Percentiles rank a stretch among this genome's conserved stretches.
phyloP scores from a whole-genome alignment of 2,329 filamentous ascomycete genomes.

The Coleophoma eucalyptorum region DNA sequence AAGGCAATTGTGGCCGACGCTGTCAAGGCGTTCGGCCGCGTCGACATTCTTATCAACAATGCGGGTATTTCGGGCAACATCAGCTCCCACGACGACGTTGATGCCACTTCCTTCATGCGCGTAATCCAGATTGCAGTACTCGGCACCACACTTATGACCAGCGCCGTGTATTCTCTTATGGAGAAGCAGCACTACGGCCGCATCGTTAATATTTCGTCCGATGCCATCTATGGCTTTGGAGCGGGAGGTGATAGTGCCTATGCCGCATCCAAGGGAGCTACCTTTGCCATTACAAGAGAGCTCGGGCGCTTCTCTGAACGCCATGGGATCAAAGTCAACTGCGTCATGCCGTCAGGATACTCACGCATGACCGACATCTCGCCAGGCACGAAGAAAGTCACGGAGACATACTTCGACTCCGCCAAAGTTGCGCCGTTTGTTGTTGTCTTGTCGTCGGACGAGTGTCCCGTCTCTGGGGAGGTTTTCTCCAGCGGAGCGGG shows the following conservation, averaged over 20 bases:
- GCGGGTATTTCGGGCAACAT: background rate
- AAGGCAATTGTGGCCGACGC: conserved; percentile 7
- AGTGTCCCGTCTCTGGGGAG: background rate
- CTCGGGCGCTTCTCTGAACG: background rate
- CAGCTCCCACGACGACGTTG: conserved; percentile 5
- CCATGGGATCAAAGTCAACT: background rate
- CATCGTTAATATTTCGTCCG: conserved; percentile 10
- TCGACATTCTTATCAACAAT: background rate
- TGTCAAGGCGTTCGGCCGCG: conserved; percentile 7
- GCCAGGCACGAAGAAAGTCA: background rate
- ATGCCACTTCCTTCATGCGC: conserved; percentile 8
- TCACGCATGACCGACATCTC: background rate
- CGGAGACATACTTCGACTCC: background rate
- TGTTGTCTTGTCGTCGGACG: background rate
- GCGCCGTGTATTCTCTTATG: conserved; percentile 15
- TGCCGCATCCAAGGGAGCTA: background rate
- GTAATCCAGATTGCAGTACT: background rate
- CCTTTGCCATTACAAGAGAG: background rate
- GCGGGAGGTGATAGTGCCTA: conserved; percentile 5
- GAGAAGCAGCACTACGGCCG: conserved; percentile 6
- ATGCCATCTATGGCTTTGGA: conserved; percentile 14
- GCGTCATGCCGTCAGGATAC: background rate
- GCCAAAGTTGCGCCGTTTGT: conserved; percentile 4
- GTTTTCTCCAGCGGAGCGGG: background rate
- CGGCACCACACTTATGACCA: conserved; percentile 9